Base-by-base conservation (phyloP, 108 stramenopile genomes). In the Chaetoceros tenuissimus region DNA sequence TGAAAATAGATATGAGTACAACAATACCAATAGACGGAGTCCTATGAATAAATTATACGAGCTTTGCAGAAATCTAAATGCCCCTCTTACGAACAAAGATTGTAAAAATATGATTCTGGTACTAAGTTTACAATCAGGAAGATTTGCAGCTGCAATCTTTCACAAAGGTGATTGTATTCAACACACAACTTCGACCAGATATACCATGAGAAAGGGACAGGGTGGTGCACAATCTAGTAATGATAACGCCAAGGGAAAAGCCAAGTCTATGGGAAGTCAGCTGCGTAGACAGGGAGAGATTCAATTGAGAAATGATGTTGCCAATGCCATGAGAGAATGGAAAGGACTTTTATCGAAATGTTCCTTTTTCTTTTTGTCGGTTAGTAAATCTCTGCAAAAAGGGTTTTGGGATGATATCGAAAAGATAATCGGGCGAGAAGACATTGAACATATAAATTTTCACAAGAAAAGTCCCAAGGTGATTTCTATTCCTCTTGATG, bases 191-290 rank as follows among this genome's bases (percentile, higher is more conserved):
- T 76, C 67, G 1, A 54, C 69, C 17, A 66, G 82, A 17, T 95
- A 95, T 63, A 95, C 94, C 24, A 60, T 84, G 2, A 84, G 94
- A 1, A 77, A 81, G 68, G 89, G 89, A 27, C 90, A 92, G 57
- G 94, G 94, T 2, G 90, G 89, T 46, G 79, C 83, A 1, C 94
- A 95, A 72, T 81, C 84, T 19, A 29, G 68, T 7, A 66, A 83
- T 30, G 94, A 95, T 62, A 50, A 40, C 1, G 46, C 51, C 30
- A 72, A 73, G 17, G 46, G 74, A 44, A 80, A 82, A 54, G 77
- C 92, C 52, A 91, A 94, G 46, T 76, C 74, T 21, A 67, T 91
- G 46, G 93, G 93, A 7, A 68, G 87, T 1, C 88, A 89, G 59
- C 66, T 94, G 26, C 75, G 93, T 49, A 67, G 93, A 16, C 77